phyloP scores from a whole-genome alignment of 208 protist genomes.

The Trypanosomatidae sp. region DNA sequence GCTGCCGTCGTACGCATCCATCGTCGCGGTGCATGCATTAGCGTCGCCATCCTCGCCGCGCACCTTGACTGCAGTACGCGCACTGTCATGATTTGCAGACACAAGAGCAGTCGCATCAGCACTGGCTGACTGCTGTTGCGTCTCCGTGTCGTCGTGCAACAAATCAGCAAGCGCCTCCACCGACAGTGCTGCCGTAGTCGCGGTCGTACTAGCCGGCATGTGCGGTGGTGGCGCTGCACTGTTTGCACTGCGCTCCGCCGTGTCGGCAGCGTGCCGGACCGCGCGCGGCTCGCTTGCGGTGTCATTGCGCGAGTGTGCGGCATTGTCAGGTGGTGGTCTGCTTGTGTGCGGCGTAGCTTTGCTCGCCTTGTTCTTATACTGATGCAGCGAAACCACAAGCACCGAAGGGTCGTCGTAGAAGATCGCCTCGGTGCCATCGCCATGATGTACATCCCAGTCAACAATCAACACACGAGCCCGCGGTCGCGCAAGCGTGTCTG shows the following conservation, averaged over 20 bases:
- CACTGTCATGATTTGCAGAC: no score
- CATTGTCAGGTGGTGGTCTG: not conserved
- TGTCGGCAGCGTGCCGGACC: not conserved
- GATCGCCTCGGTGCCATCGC: conserved; percentile 90
- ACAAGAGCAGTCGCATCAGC: no score
- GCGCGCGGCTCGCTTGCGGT: not conserved
- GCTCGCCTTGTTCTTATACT: conserved; percentile 52
- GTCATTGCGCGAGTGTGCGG: not conserved
- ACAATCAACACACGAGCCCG: conserved; percentile 76
- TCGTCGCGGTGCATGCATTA: no score
- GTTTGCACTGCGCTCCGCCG: not conserved
- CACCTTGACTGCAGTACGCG: no score
- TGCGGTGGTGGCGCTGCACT: not conserved
- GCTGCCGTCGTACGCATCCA: no score
- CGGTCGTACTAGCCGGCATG: conserved; percentile 8
- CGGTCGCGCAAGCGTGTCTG: not conserved
- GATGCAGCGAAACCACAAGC: conserved; percentile 90
- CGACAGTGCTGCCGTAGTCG: conserved; percentile 44
- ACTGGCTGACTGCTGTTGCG: no score
- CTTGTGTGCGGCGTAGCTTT: not conserved
- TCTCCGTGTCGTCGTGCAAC: no score
- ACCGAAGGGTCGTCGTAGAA: conserved; percentile 87
- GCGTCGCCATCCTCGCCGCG: no score
- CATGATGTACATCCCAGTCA: conserved; percentile 95
- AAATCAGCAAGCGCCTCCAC: no score